Evolutionary conservation across 1,284 basidiomycete species (phyloP).

Genomic region (Neotropicomus parvogracilis): DNA sequence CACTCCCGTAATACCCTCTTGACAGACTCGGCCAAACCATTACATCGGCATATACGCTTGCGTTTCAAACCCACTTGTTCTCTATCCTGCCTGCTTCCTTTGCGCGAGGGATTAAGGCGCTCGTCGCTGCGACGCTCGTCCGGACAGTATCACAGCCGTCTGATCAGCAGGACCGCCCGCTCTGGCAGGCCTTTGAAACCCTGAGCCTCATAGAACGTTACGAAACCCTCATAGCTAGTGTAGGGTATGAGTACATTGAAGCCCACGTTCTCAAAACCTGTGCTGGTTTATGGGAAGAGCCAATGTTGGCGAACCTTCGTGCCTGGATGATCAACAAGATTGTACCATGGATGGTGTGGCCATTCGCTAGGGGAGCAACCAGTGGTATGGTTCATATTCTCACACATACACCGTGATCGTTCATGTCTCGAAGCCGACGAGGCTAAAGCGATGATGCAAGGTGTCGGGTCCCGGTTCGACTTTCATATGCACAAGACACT

Average conservation of each 20-base stretch:
- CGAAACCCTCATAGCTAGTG: slow-evolving; percentile 76
- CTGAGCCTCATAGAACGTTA: slow-evolving; percentile 83
- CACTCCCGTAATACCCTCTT: slow-evolving; percentile 12
- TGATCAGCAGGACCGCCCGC: slow-evolving; percentile 34
- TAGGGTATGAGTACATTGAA: slow-evolving; percentile 85
- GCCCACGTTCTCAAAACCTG: slow-evolving; percentile 64
- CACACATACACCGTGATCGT: slow-evolving; percentile 19
- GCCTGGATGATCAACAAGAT: slow-evolving; percentile 76
- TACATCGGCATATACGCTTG: slow-evolving; percentile 54
- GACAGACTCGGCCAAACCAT: slow-evolving; percentile 59
- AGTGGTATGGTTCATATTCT: slow-evolving; percentile 42
- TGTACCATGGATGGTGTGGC: slow-evolving; percentile 78
- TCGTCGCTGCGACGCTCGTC: slow-evolving; percentile 57
- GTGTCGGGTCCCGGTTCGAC: slow-evolving; percentile 84
- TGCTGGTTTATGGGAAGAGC: slow-evolving; percentile 63
- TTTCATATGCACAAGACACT: slow-evolving; percentile 88
- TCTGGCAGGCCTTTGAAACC: slow-evolving; percentile 66
- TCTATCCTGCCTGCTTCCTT: slow-evolving; percentile 64
- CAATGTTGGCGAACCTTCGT: slow-evolving; percentile 60
- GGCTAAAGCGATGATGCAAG: slow-evolving; percentile 67
- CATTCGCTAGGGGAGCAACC: slow-evolving; percentile 66
- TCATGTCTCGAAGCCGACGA: slow-evolving; percentile 53
- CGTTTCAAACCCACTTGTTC: slow-evolving; percentile 70
- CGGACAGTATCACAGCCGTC: slow-evolving; percentile 31
- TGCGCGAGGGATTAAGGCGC: slow-evolving; percentile 57